Evolutionary conservation across 768 basidiomycete genomes (phyloP).

Genomic region (Cystofilobasidium ferigula): DNA sequence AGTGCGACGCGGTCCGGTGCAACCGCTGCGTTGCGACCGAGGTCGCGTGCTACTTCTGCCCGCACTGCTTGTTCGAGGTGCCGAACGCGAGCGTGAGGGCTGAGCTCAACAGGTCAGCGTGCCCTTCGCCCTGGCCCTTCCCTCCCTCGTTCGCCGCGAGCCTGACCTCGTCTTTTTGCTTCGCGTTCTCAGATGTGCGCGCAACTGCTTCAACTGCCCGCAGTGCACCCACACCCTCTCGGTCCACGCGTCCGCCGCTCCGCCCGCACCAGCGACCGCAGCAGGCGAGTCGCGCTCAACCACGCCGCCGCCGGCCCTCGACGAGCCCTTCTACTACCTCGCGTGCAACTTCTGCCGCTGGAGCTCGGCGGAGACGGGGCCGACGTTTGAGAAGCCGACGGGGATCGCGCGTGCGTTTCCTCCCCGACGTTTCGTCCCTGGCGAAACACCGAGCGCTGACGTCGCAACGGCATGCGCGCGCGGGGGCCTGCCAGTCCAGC

Average conservation of each 20-base stretch:
- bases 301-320: constrained; percentile 48
- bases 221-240: constrained; percentile 79
- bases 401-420: constrained; percentile 67
- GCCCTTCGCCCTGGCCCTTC: neutral
- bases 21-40: constrained; percentile 84
- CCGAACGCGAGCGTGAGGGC: constrained; percentile 95
- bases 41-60: constrained; percentile 95
- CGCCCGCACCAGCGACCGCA: no score
- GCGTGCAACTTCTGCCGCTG: constrained; percentile 88
- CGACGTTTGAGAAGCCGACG: constrained; percentile 92
- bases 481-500: constrained; percentile 51
- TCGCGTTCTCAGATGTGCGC: constrained; percentile 63
- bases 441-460: neutral
- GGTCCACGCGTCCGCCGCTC: constrained; percentile 72
- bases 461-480: neutral
- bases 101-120: constrained; percentile 78
- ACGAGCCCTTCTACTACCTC: constrained; percentile 81
- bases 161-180: neutral
- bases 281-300: no score
- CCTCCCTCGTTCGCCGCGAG: neutral
- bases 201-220: constrained; percentile 96
- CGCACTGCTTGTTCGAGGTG: constrained; percentile 95
- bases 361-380: constrained; percentile 83
- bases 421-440: neutral
- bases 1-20: constrained; percentile 91